Base-by-base conservation (phyloP, 176 grass and related monocot genomes). In the Musa troglodytarum region DNA sequence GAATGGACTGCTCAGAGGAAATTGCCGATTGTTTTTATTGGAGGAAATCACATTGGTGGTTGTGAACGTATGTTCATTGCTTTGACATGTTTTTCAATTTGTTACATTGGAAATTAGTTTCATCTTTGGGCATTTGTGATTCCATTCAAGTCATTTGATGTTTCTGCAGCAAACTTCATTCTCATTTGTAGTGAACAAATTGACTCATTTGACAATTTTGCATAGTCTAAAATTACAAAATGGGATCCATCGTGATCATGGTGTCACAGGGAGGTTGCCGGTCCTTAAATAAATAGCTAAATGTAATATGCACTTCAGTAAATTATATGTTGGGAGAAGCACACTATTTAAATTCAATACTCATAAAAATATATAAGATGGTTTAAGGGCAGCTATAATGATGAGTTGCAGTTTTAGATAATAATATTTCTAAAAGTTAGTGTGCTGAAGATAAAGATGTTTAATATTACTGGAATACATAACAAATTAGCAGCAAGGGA, bases 11-110 rank as follows among this genome's bases (percentile, higher is more conserved):
- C 83, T 19, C 92, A 89, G 54, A 90, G 82, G 12, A 93, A 86
- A 65, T 85, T 93, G 67, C 90, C 93, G 21, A 93, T 88, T 78
- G 86, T 97, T 65, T 97, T 97, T 77, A 93, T 97, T 76, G 85
- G 83, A 23, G 94, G 86, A 50, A 89, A 88, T 68, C 90, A 91
- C 24, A 88, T 93, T 12, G 90, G 94, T 28, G 86, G 88, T 63
- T 93, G 88, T 26, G 88, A 97, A 54, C 83, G 83, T 88, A 82
- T 78, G 83, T 65, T 61, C 68, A 50, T 81, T 68, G 26, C 64
- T 17, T 13, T 69, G n/a, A 8, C 28, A 2, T 17, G 17, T 70
- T 70, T 70, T 49, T 89, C 26, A 51, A 63, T 79, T 28, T 20
- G 53, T 65, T 65, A 22, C 23, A 4, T 65, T 25, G 25, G 22